Evolutionary conservation across 2,329 filamentous ascomycete species (phyloP), one percentile per base, ranked within the genome.

Genomic region (Calonectria montana): DNA sequence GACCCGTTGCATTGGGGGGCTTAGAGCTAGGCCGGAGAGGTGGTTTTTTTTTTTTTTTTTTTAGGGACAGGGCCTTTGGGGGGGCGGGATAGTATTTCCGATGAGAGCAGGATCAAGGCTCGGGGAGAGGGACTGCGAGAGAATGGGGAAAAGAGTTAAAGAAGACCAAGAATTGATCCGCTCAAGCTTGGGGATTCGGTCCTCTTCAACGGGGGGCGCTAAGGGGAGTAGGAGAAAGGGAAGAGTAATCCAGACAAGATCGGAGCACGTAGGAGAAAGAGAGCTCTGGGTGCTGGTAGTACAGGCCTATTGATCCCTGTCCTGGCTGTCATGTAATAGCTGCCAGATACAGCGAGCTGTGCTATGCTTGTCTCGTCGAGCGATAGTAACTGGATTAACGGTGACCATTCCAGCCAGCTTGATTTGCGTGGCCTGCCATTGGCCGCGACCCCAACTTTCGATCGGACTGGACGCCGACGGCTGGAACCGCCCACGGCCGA

Each of bases 1-100:
- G 68, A 76, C 76, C 76, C 76, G 76, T 76, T 72, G 70, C 62
- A 63, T 66, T 65, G 41, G 67, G 68, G 67, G 31, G 39, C 10
- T 7, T 48, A 45, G 37, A 18, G 50, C 50, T 43, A 31, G 66
- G 13, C 41, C 48, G 21, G 31, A 35, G 31, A 35, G 31, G 31
- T 35, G 31, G 31, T 35, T 35, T 35, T n/a, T n/a, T n/a, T n/a
- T n/a, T n/a, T n/a, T n/a, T n/a, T n/a, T n/a, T n/a, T 35, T 2
- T 35, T 35, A 35, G 31, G 31, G 31, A 35, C 31, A 35, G 41
- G 53, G 25, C 35, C 31, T 65, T 70, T 65, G 68, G 68, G 68
- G 68, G 68, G 68, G 63, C 63, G 62, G 67, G 67, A 65, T 65
- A 27, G 63, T 39, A 37, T 35, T 48, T 64, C 39, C 43, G 61